phyloP scores from a whole-genome alignment of 2,329 filamentous ascomycete genomes.

The Alternaria longipes region DNA sequence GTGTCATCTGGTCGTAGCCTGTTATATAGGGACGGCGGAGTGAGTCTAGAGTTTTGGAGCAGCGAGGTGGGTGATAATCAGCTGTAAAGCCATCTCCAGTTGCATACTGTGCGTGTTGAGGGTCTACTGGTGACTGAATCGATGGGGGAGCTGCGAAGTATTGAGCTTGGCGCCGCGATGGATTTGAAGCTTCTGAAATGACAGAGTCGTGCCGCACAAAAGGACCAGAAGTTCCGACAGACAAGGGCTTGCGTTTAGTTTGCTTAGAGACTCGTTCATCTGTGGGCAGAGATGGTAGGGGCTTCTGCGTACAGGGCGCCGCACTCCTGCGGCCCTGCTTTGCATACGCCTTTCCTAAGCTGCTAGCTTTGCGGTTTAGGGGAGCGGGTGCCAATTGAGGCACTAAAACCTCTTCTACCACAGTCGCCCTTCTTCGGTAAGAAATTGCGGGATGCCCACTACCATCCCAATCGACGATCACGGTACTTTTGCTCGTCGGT shows the following conservation, averaged over 20 bases:
- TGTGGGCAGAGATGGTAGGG: not conserved
- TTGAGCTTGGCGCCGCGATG: not conserved
- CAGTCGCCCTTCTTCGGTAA: slow-evolving; percentile 2
- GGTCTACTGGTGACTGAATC: not conserved
- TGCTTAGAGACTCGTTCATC: not conserved
- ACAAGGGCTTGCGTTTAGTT: not conserved
- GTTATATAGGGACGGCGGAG: not conserved
- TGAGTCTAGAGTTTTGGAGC: not conserved
- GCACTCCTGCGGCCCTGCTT: not conserved
- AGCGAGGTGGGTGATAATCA: not conserved
- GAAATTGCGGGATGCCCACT: not conserved
- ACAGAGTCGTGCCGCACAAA: not conserved
- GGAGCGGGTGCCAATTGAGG: not conserved
- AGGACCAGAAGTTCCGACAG: not conserved
- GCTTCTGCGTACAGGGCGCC: not conserved
- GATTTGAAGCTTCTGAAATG: not conserved
- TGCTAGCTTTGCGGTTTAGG: not conserved
- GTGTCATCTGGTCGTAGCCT: slow-evolving; percentile 24
- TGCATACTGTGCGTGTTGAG: not conserved
- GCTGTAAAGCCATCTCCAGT: not conserved
- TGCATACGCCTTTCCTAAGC: not conserved
- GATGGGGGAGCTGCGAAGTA: not conserved
- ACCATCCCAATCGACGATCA: slow-evolving; percentile 36
- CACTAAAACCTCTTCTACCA: not conserved
- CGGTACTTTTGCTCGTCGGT: slow-evolving; percentile 19